These are phyloP conservation scores for Neurospora sp. DNA, from an alignment of 495 filamentous ascomycete genomes.

Conservation along the genomic window DNA sequence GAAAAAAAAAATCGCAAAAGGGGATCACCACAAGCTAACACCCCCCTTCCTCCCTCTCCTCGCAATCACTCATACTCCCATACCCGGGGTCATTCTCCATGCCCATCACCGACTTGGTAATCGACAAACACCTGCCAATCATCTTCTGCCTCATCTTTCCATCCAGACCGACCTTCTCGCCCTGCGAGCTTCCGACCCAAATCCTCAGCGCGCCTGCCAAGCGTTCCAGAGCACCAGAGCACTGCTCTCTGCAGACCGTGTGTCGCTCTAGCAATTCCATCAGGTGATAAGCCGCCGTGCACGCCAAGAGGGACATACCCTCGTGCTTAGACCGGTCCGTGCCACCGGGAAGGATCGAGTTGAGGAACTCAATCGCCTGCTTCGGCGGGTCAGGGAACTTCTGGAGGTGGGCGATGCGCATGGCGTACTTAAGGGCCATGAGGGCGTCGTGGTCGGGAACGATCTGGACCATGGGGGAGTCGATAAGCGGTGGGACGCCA, in stretches of 20 bases:
- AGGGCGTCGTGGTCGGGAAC: constrained; percentile 50
- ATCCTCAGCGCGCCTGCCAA: constrained; percentile 43
- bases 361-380: constrained; percentile 35
- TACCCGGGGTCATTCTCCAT: constrained; percentile 46
- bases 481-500: constrained; percentile 17
- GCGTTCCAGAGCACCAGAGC: constrained; percentile 36
- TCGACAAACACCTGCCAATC: constrained; percentile 36
- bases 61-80: constrained; percentile 34
- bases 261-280: constrained; percentile 50
- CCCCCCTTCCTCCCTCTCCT: constrained; percentile 9
- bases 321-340: constrained; percentile 18
- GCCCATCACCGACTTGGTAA: constrained; percentile 41
- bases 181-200: constrained; percentile 41
- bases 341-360: constrained; percentile 28
- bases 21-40: constrained; percentile 5
- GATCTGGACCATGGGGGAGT: constrained; percentile 22
- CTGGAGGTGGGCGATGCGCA: constrained; percentile 63
- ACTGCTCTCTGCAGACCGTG: constrained; percentile 38
- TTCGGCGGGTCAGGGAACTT: constrained; percentile 30
- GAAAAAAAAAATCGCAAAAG: neutral
- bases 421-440: constrained; percentile 69
- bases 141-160: constrained; percentile 35
- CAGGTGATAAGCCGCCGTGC: constrained; percentile 62
- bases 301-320: constrained; percentile 63
- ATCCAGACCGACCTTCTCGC: constrained; percentile 33